Percentiles rank a stretch among this genome's conserved stretches.
Conservation (phyloP, 1,284 basidiomycete genomes). For the Cryptococcus sp. region DNA sequence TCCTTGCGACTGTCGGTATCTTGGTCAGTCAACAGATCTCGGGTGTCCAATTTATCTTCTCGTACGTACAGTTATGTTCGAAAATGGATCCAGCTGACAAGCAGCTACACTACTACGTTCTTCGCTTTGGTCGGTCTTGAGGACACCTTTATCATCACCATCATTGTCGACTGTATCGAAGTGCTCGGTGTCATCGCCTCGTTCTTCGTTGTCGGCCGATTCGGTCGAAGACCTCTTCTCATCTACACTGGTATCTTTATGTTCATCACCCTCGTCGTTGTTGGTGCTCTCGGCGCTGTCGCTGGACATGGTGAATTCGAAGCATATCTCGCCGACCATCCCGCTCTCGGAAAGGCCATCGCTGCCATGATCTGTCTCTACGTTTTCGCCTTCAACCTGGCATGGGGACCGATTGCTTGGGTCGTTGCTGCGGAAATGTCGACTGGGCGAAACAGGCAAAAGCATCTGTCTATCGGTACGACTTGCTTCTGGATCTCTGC, state of each 20-base stretch:
- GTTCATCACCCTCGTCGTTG: constrained; percentile 46
- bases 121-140: constrained; percentile 40
- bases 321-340: constrained; percentile 23
- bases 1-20: constrained; percentile 48
- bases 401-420: constrained; percentile 50
- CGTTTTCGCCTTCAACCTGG: constrained; percentile 48
- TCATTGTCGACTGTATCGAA: constrained; percentile 43
- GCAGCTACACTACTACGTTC: constrained; percentile 45
- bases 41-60: constrained; percentile 45
- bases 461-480: constrained; percentile 48
- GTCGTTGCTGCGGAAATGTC: constrained; percentile 43
- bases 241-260: constrained; percentile 46
- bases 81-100: too few species aligned
- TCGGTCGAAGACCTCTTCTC: constrained; percentile 48
- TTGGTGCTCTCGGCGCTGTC: constrained; percentile 42
- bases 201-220: constrained; percentile 48
- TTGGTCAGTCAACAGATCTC: constrained; percentile 44
- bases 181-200: constrained; percentile 45
- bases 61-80: too few species aligned
- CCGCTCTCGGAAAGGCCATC: constrained; percentile 36
- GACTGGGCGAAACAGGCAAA: constrained; percentile 47
- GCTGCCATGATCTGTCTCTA: constrained; percentile 50
- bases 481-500: constrained; percentile 49
- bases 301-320: constrained; percentile 28
- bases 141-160: constrained; percentile 48